These are phyloP conservation scores for Apiotrichum akiyoshidainum DNA, from an alignment of 1,284 basidiomycete species.

Conservation along the genomic window DNA sequence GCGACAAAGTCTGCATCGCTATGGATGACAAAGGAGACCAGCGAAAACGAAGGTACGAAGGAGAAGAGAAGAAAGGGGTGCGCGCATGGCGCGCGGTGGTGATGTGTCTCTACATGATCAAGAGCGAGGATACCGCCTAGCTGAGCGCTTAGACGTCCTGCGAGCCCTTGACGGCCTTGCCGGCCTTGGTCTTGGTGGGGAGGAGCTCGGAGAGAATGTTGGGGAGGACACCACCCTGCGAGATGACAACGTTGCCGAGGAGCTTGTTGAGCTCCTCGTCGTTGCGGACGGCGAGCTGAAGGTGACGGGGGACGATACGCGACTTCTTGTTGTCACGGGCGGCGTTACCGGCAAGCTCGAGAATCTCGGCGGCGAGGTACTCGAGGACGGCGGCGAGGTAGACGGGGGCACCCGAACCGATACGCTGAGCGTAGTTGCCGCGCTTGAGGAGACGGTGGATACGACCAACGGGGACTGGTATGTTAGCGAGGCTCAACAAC, in stretches of 20 bases:
- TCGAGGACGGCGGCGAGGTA: constrained; percentile 68
- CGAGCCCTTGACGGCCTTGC: constrained; percentile 38
- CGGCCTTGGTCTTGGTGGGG: constrained; percentile 64
- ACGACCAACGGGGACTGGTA: constrained; percentile 75
- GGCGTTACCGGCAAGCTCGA: constrained; percentile 82
- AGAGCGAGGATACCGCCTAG: too few species aligned
- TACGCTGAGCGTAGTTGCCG: constrained; percentile 79
- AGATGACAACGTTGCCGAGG: constrained; percentile 78
- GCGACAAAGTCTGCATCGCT: constrained; percentile 22
- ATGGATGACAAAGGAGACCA: constrained; percentile 31
- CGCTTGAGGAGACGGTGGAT: constrained; percentile 81
- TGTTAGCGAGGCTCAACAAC: constrained; percentile 29
- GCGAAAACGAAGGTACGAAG: constrained; percentile 33
- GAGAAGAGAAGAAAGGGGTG: not conserved
- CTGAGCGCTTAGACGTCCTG: constrained; percentile 25
- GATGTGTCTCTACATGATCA: too few species aligned
- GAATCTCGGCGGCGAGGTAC: constrained; percentile 78
- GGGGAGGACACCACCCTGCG: constrained; percentile 86
- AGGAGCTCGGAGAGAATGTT: constrained; percentile 65
- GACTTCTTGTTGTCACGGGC: constrained; percentile 62
- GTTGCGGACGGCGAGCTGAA: constrained; percentile 85
- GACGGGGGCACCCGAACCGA: constrained; percentile 58
- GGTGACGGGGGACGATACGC: constrained; percentile 85
- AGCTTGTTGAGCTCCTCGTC: constrained; percentile 64
- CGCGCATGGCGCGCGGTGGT: not conserved